Evolutionary conservation across 805 yeast genomes (phyloP).

Genomic region (Candida maesae): DNA sequence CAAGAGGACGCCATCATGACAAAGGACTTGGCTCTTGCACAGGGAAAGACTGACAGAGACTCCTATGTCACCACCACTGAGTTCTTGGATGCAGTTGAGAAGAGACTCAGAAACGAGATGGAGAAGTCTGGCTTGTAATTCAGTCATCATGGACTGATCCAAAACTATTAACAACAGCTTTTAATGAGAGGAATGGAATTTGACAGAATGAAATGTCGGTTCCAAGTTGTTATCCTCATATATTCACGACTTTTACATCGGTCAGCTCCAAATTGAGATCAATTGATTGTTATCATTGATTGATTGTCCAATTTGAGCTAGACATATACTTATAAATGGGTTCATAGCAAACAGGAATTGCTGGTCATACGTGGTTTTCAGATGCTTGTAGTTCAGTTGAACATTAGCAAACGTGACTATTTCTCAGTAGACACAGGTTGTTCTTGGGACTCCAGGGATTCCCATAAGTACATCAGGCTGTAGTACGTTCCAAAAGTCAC

Average conservation of each 20-base stretch:
- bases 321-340: slow-evolving; percentile 5
- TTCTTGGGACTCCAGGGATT: slow-evolving; percentile 33
- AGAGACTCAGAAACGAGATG: slow-evolving; percentile 40
- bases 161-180: background rate
- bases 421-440: background rate
- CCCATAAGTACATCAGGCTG: slow-evolving; percentile 42
- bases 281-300: too few species aligned
- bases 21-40: slow-evolving; percentile 88
- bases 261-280: background rate
- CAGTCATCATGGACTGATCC: too few species aligned
- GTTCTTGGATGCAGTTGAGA: slow-evolving; percentile 78
- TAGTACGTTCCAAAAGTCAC: slow-evolving; percentile 46
- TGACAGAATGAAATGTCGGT: slow-evolving; percentile 10
- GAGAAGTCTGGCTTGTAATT: slow-evolving; percentile 21
- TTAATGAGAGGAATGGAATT: background rate
- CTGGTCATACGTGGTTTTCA: slow-evolving; percentile 20
- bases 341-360: slow-evolving; percentile 26
- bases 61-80: slow-evolving; percentile 89
- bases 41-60: slow-evolving; percentile 80
- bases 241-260: slow-evolving; percentile 4
- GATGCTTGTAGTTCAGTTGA: background rate
- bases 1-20: slow-evolving; percentile 86
- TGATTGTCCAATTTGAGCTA: background rate
- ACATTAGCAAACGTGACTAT: background rate
- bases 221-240: background rate